Base-by-base conservation (phyloP, 2,329 filamentous ascomycete genomes). In the Nemania abortiva region DNA sequence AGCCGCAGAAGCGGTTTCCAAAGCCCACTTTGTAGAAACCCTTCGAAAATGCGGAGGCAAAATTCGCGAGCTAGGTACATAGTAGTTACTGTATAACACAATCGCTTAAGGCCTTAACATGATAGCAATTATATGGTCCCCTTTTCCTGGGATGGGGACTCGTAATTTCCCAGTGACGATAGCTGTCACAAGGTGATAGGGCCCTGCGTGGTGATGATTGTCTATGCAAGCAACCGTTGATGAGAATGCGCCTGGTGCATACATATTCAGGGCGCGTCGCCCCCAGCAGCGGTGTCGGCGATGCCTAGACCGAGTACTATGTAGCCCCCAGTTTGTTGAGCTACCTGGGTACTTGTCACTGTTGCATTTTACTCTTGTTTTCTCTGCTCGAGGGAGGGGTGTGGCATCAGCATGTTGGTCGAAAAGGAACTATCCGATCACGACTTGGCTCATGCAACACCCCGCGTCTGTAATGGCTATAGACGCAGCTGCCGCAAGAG, bases 141-240 rank as follows among this genome's bases (percentile, higher is more conserved):
- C 62, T 56, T 52, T 65, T 57, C 34, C 49, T 31, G 29, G 49
- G 50, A 68, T 65, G n/a, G 55, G 20, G 60, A 27, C 47, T 54
- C 29, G 50, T 37, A 49, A 60, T 60, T 56, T 54, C 61, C 66
- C 42, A 63, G 42, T 39, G 42, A 59, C 54, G 20, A 34, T 31
- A 54, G 62, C 47, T 60, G 39, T 50, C 49, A 20, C 50, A 54
- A 57, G 62, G 53, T 57, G 39, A 57, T 57, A 65, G 31, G 13
- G 29, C 24, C 47, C 65, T 68, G 66, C 56, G 58, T 47, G 37
- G 45, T 47, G 42, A 65, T 65, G 50, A 27, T 55, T 39, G 49
- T 52, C n/a, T 34, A 61, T 65, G 55, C 45, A 50, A 37, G 29
- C 52, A 50, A 24, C 49, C 49, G 56, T 37, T 34, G 45, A 50